Evolutionary conservation across 495 filamentous ascomycete genomes (phyloP).

Genomic region (Penicillium odoratum): DNA sequence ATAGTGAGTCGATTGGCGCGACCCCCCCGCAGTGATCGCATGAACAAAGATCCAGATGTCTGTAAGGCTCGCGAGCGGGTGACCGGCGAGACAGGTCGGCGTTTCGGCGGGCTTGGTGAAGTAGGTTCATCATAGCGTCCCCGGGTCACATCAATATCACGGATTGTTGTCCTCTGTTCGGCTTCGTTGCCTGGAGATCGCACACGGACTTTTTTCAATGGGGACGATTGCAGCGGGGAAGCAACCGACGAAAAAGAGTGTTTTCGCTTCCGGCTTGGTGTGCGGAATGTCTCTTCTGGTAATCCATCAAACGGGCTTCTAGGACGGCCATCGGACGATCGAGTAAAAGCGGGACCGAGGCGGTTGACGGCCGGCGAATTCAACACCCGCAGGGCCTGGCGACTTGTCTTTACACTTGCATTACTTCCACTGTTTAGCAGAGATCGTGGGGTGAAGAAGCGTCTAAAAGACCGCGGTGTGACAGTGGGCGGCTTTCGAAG

Average conservation of each 20-base stretch:
- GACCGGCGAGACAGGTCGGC: slow-evolving; percentile 36
- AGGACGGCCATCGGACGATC: slow-evolving; percentile 36
- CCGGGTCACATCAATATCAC: slow-evolving; percentile 32
- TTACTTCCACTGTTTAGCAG: slow-evolving; percentile 42
- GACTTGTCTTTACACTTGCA: slow-evolving; percentile 52
- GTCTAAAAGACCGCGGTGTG: slow-evolving; percentile 71
- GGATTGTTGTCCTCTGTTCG: slow-evolving; percentile 31
- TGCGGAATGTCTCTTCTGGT: slow-evolving; percentile 32
- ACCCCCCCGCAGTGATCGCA: slow-evolving; percentile 42
- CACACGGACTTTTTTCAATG: slow-evolving; percentile 45
- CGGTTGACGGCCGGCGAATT: slow-evolving; percentile 64
- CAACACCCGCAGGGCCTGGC: slow-evolving; percentile 69
- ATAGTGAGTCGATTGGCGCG: slow-evolving; percentile 37
- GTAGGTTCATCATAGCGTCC: slow-evolving; percentile 17
- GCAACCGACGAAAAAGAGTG: slow-evolving; percentile 46
- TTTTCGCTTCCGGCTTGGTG: slow-evolving; percentile 46
- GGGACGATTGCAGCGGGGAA: slow-evolving; percentile 58
- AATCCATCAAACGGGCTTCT: slow-evolving; percentile 29
- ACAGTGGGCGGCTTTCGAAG: slow-evolving; percentile 55
- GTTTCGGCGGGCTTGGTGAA: slow-evolving; percentile 21
- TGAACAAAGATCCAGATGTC: slow-evolving; percentile 40
- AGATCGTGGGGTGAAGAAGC: slow-evolving; percentile 79
- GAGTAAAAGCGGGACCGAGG: slow-evolving; percentile 47
- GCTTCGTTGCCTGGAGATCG: slow-evolving; percentile 35
- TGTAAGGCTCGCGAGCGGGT: slow-evolving; percentile 45